Percentiles rank a stretch among this genome's conserved stretches.
phyloP scores from a whole-genome alignment of 1,284 basidiomycete species.

The Meripilus lineatus region DNA sequence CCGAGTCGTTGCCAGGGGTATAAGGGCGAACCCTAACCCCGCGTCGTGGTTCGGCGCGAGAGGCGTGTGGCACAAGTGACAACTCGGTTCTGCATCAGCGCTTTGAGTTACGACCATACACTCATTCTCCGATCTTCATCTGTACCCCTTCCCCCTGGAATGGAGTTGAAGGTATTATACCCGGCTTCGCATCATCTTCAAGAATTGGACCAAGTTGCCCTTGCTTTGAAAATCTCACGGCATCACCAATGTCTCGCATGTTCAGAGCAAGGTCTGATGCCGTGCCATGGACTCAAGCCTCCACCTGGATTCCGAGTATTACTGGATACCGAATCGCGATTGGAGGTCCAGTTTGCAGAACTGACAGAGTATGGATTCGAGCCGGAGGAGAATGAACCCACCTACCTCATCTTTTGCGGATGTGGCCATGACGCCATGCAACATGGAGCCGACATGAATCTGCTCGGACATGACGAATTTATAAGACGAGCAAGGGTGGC shows the following conservation, averaged over 20 bases:
- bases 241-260: conserved; percentile 66
- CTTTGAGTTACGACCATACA: too few species aligned
- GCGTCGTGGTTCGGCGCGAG: too few species aligned
- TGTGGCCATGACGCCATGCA: conserved; percentile 72
- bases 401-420: conserved; percentile 63
- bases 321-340: conserved; percentile 42
- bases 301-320: conserved; percentile 50
- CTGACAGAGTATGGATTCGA: conserved; percentile 64
- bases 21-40: too few species aligned
- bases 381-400: conserved; percentile 41
- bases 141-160: conserved; percentile 2
- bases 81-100: too few species aligned
- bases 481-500: conserved; percentile 72
- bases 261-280: conserved; percentile 26
- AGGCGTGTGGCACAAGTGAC: too few species aligned
- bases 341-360: conserved; percentile 37
- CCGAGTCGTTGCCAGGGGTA: too few species aligned
- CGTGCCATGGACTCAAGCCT: conserved; percentile 71
- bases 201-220: conserved; percentile 41
- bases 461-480: conserved; percentile 57
- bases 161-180: conserved; percentile 56
- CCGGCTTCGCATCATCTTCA: conserved; percentile 49
- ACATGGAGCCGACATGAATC: conserved; percentile 64
- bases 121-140: background rate
- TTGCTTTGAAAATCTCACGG: conserved; percentile 69